Conservation (phyloP, 1,284 basidiomycete species). For the Mycosarcoma maydis region DNA sequence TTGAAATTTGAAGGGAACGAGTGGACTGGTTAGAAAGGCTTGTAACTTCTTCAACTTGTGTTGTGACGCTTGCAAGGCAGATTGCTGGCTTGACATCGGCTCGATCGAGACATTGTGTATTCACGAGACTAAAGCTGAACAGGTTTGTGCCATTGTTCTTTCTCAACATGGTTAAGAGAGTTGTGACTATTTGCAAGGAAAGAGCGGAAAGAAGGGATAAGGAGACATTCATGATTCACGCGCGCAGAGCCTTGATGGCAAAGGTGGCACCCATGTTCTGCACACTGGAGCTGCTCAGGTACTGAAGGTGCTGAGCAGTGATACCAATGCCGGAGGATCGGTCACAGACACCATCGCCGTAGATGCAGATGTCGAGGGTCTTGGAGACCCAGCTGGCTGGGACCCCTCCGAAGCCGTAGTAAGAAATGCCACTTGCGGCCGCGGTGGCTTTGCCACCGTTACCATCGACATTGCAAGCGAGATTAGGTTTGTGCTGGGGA, state of each 20-base stretch:
- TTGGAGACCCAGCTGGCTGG: slow-evolving; percentile 56
- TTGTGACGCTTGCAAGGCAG: too few relatives aligned
- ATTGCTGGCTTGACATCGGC: too few relatives aligned
- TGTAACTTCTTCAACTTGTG: too few relatives aligned
- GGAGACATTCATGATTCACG: neutral
- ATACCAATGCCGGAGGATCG: slow-evolving; percentile 49
- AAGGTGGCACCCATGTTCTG: slow-evolving; percentile 55
- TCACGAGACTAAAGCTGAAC: too few relatives aligned
- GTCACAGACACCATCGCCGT: slow-evolving; percentile 63
- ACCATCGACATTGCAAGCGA: slow-evolving; percentile 62
- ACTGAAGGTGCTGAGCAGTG: slow-evolving; percentile 53
- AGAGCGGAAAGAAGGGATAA: neutral
- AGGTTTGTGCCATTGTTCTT: too few relatives aligned
- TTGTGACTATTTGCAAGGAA: too few relatives aligned
- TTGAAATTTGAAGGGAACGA: too few relatives aligned
- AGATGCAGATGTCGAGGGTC: slow-evolving; percentile 62
- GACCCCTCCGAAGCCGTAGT: slow-evolving; percentile 26
- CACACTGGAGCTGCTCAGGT: slow-evolving; percentile 37
- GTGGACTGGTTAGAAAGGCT: too few relatives aligned
- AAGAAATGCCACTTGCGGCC: slow-evolving; percentile 41
- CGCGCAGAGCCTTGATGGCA: slow-evolving; percentile 34
- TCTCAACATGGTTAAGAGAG: too few relatives aligned
- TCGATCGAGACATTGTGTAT: too few relatives aligned
- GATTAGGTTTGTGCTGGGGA: slow-evolving; percentile 57
- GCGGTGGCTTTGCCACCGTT: slow-evolving; percentile 55